Percentiles rank a stretch among this genome's conserved stretches.
phyloP scores from a whole-genome alignment of 495 filamentous ascomycete species.

The Talaromyces adpressus region DNA sequence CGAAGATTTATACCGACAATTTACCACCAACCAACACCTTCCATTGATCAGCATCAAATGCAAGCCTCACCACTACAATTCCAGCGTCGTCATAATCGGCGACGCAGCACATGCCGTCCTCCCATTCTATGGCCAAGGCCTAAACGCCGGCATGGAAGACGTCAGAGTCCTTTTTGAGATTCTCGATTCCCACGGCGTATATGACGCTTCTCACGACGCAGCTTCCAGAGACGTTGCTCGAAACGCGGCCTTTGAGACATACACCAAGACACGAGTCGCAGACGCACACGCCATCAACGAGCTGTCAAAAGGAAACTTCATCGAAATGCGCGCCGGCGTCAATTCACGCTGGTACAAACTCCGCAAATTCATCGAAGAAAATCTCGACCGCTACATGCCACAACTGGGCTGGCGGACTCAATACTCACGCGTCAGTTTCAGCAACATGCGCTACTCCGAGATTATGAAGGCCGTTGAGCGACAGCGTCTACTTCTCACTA shows the following conservation, averaged over 20 bases:
- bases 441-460: constrained; percentile 83
- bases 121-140: constrained; percentile 86
- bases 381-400: constrained; percentile 68
- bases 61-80: constrained; percentile 71
- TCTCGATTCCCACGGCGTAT: constrained; percentile 57
- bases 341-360: constrained; percentile 65
- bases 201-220: constrained; percentile 21
- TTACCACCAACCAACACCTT: constrained; percentile 73
- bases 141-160: constrained; percentile 84
- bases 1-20: constrained; percentile 60
- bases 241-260: constrained; percentile 59
- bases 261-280: constrained; percentile 59
- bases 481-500: constrained; percentile 57
- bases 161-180: constrained; percentile 71
- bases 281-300: constrained; percentile 92
- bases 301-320: constrained; percentile 82
- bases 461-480: constrained; percentile 58
- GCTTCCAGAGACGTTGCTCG: constrained; percentile 35
- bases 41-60: constrained; percentile 92
- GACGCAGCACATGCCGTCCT: constrained; percentile 98
- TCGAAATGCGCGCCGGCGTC: constrained; percentile 85
- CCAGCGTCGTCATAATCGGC: constrained; percentile 77
- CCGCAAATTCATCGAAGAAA: constrained; percentile 81
- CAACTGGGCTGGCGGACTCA: constrained; percentile 80
- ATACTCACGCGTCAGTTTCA: constrained; percentile 89